A percentile compares a stretch with the other conserved stretches of the same genome.
These are phyloP conservation scores for Lactarius indigo DNA, from an alignment of 768 basidiomycete species.

Conservation along the genomic window DNA sequence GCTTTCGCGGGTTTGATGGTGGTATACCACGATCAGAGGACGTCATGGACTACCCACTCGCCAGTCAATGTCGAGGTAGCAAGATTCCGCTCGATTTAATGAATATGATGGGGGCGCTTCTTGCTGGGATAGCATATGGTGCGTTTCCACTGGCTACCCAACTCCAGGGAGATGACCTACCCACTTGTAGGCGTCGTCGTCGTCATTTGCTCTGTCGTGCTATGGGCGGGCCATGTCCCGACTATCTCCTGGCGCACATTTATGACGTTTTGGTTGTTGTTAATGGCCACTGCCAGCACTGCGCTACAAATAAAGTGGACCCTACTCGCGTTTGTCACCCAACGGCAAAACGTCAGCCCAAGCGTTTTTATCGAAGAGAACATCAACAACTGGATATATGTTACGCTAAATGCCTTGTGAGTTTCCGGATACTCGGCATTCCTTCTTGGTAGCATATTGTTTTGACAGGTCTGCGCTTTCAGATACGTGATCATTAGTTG, in stretches of 20 bases:
- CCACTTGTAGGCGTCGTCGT: conserved; percentile 26
- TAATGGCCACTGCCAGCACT: conserved; percentile 14
- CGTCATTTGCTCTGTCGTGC: conserved; percentile 12
- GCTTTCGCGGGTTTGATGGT: not conserved
- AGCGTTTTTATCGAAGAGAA: conserved; percentile 27
- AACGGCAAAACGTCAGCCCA: conserved; percentile 27
- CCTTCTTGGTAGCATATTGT: not conserved
- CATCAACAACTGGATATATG: conserved; percentile 21
- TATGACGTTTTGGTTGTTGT: conserved; percentile 20
- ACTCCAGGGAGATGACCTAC: not conserved
- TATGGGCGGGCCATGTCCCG: not conserved
- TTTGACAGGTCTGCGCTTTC: conserved; percentile 10
- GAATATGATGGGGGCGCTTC: conserved; percentile 27
- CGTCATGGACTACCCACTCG: conserved; percentile 6
- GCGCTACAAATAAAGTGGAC: conserved; percentile 23
- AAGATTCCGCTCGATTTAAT: conserved; percentile 11
- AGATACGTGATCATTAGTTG: conserved; percentile 33
- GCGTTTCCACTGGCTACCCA: not conserved
- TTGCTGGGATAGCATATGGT: conserved; percentile 31
- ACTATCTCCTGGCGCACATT: conserved; percentile 5
- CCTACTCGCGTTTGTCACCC: conserved; percentile 28
- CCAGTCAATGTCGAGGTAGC: conserved; percentile 1
- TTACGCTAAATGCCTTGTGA: conserved; percentile 29
- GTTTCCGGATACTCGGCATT: conserved; percentile 10
- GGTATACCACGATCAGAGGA: not conserved